Evolutionary conservation across 148 eudicot genomes (phyloP), one percentile per base, ranked within the genome.

Genomic region (Camellia sinensis): DNA sequence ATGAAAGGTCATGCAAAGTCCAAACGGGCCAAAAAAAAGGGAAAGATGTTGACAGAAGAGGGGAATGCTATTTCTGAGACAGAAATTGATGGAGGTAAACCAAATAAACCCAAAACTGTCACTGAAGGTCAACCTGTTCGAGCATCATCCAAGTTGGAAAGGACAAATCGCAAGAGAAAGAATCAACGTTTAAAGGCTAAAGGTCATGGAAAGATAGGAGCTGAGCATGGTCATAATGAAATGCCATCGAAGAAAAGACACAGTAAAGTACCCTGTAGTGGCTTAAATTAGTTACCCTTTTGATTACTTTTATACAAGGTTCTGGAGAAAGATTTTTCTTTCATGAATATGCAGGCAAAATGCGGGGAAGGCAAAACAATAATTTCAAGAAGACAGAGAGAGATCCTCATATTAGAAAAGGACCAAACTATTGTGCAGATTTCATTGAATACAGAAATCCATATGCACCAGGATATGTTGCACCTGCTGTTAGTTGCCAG

Each of bases 211-310:
- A 63, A 53, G 37, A 50, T 62, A 52, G 63, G 77, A 22, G 17
- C 63, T 44, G 18, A 74, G 29, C 68, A 59, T 3, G 54, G 64
- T 44, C 71, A 71, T 29, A 66, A 65, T 54, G 64, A 69, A 29
- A 83, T 52, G 68, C 75, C 64, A 44, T 75, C 75, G 12, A 80
- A 83, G 75, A 83, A 80, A 53, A 43, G 53, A 52, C 59, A n/a
- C 52, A 82, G 85, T 83, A 83, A 48, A 59, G 48, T 68, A 60
- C 45, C 65, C 19, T 29, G 22, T 6, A 66, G 54, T 81, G 79
- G 66, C 43, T n/a, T 75, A 61, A 29, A 29, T 29, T 29, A 41
- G 79, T 60, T 75, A 67, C 61, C 77, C 61, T n/a, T 68, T 29
- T 29, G 37, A 29, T 1, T 29, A 29, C 37, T 29, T 29, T 29